phyloP scores from a whole-genome alignment of 1,139 yeast species.

The Lodderomyces parapsilosis region DNA sequence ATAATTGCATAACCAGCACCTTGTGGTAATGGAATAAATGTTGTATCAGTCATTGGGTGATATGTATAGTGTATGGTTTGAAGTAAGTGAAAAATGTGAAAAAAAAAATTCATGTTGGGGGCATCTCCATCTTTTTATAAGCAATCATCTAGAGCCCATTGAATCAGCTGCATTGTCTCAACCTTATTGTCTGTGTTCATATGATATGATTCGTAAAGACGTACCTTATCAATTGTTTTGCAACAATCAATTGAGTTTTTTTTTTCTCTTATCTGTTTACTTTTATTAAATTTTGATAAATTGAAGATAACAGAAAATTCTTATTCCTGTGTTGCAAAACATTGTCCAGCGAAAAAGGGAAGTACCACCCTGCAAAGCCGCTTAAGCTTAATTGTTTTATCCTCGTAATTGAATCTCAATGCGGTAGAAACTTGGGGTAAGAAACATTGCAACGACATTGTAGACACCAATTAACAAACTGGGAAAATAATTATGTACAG shows the following conservation, averaged over 20 bases:
- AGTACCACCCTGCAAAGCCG: background rate
- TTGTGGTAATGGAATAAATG: slow-evolving; percentile 42
- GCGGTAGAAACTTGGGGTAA: background rate
- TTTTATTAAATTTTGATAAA: background rate
- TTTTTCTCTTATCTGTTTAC: background rate
- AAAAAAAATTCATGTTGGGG: background rate
- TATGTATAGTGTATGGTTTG: background rate
- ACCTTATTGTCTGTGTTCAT: background rate
- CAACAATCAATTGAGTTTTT: background rate
- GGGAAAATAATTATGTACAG: too few relatives aligned
- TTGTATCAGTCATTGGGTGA: background rate
- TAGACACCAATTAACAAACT: too few relatives aligned
- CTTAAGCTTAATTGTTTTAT: background rate
- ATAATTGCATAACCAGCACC: slow-evolving; percentile 94
- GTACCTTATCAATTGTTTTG: slow-evolving; percentile 1
- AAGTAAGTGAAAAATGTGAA: background rate
- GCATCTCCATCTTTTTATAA: background rate
- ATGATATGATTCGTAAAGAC: background rate
- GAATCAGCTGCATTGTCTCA: background rate
- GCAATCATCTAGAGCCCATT: background rate
- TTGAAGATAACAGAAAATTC: background rate
- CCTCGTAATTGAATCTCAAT: background rate
- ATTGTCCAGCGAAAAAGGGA: background rate
- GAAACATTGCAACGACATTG: background rate
- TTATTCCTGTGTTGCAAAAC: background rate